phyloP scores from a whole-genome alignment of 148 eudicot species.

The Arctostaphylos glauca region DNA sequence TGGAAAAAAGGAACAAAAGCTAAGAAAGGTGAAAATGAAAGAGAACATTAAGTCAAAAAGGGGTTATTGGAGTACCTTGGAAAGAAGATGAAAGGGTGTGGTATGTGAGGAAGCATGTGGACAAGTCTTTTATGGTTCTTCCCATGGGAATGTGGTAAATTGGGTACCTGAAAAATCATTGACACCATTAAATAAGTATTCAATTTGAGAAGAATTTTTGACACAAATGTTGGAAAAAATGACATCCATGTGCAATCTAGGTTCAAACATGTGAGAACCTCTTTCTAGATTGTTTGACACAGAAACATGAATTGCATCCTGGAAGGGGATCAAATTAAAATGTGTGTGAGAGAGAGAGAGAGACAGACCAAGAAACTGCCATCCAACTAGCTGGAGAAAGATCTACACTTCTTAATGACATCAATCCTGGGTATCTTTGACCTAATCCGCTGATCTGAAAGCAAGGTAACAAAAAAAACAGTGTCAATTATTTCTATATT shows the following conservation, averaged over 20 bases:
- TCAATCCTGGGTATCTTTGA: constrained; percentile 64
- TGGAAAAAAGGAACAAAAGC: neutral
- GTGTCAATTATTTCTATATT: neutral
- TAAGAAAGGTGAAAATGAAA: constrained; percentile 13
- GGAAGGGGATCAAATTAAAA: neutral
- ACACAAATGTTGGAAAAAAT: neutral
- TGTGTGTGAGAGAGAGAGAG: neutral
- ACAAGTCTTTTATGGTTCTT: constrained; percentile 69
- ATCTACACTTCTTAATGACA: constrained; percentile 83
- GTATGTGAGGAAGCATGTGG: constrained; percentile 80
- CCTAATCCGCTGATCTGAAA: constrained; percentile 65
- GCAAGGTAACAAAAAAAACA: constrained; percentile 3
- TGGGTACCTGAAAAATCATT: constrained; percentile 68
- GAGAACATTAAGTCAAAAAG: neutral
- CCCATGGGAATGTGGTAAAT: constrained; percentile 96
- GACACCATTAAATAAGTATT: neutral
- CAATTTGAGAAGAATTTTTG: neutral
- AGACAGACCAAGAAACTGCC: constrained; percentile 76
- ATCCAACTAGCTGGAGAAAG: constrained; percentile 96
- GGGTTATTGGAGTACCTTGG: constrained; percentile 52
- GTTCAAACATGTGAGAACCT: neutral
- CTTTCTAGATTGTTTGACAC: neutral
- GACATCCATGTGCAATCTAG: neutral
- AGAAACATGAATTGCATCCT: neutral
- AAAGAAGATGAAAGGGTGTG: constrained; percentile 95